Evolutionary conservation across 2,329 filamentous ascomycete genomes (phyloP), one percentile per base, ranked within the genome.

Genomic region (Aspergillus sergii): DNA sequence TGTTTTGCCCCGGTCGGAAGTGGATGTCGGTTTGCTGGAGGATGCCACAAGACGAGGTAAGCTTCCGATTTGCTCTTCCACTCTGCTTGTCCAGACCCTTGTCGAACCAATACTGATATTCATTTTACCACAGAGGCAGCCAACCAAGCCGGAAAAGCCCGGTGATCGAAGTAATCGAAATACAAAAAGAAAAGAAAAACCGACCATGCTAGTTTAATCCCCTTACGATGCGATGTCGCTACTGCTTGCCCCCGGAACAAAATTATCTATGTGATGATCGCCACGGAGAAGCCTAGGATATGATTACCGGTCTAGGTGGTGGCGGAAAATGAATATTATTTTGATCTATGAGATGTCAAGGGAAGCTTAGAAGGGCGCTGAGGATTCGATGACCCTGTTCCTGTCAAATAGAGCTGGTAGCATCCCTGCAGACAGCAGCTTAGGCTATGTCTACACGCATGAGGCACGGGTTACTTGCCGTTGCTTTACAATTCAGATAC

Each of bases 41-140:
- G 94, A 97, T 82, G 94, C 94, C 23, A 96, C 92, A 64, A 88
- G 92, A 78, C 89, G 92, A 88, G 92, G 92, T 92, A 81, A 30
- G 57, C 41, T 59, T 39, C 12, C 23, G 16, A n/a, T 32, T 1
- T 41, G 58, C 46, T 10, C 43, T 39, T 41, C 58, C 45, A 41
- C 10, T 48, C 26, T 53, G 21, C 54, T 10, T 23, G 59, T 41
- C 28, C 30, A n/a, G 39, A 8, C 23, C 23, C 16, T 26, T 51
- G 5, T 7, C 28, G 19, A 51, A n/a, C 16, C 28, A 55, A 56
- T 61, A 54, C 68, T 69, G 55, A 71, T 57, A 41, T 34, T 10
- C 39, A 28, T 48, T 48, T 19, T 55, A 3, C 5, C 62, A 54
- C 64, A 80, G 83, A 84, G 71, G 82, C 82, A 58, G 80, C 82